phyloP scores from a whole-genome alignment of 257 asterid species.

The Leptodermis oblonga region DNA sequence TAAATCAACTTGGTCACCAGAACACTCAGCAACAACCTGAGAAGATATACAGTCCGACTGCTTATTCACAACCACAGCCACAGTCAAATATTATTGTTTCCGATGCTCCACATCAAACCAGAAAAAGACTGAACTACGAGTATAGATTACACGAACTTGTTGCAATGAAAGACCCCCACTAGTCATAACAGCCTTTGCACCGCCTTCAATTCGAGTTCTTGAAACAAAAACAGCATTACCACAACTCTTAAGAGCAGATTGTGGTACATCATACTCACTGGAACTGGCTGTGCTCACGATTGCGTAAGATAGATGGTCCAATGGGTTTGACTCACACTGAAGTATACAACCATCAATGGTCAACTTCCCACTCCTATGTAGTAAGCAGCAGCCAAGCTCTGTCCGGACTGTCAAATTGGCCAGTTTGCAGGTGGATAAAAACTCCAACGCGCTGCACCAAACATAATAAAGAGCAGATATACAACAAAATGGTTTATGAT shows the following conservation, averaged over 20 bases:
- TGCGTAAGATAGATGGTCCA: constrained; percentile 94
- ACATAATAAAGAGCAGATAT: constrained; percentile 19
- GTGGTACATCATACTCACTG: constrained; percentile 28
- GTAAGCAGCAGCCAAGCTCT: constrained; percentile 95
- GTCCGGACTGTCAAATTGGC: constrained; percentile 90
- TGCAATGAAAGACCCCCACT: constrained; percentile 78
- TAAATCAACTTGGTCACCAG: not conserved
- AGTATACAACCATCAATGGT: constrained; percentile 85
- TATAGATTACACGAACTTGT: constrained; percentile 73
- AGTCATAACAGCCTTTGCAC: constrained; percentile 88
- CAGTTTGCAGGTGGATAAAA: constrained; percentile 79
- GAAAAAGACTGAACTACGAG: constrained; percentile 74
- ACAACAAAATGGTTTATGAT: not conserved
- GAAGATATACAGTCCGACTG: constrained; percentile 7
- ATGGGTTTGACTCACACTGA: constrained; percentile 84
- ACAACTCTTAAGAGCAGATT: constrained; percentile 33
- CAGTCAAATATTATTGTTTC: not conserved
- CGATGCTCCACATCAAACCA: constrained; percentile 66
- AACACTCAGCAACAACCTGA: constrained; percentile 2
- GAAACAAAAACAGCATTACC: constrained; percentile 60
- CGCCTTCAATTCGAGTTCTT: constrained; percentile 86
- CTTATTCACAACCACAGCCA: not conserved
- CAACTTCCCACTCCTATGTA: constrained; percentile 90
- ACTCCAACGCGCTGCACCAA: constrained; percentile 76
- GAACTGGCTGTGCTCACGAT: constrained; percentile 78